phyloP scores from a whole-genome alignment of 345 rosid species.

The Arabis hirsuta region DNA sequence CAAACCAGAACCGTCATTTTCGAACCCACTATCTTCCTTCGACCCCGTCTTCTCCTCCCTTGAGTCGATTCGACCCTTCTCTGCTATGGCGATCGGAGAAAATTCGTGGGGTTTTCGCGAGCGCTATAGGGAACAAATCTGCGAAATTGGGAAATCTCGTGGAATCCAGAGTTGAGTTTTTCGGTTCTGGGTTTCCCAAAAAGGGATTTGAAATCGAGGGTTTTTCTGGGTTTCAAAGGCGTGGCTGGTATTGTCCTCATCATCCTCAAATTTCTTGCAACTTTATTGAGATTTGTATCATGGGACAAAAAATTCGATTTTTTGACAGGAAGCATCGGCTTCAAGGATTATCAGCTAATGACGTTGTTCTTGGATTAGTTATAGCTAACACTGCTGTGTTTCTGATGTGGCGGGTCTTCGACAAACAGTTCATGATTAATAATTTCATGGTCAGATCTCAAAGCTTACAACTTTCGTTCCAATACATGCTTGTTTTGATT shows the following conservation, averaged over 20 bases:
- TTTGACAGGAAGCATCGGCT: constrained; percentile 72
- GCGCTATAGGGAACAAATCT: constrained; percentile 46
- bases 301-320: neutral
- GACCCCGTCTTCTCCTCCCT: constrained; percentile 5
- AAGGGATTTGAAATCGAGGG: constrained; percentile 40
- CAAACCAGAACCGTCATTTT: constrained; percentile 39
- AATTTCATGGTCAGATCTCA: constrained; percentile 78
- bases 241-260: constrained; percentile 46
- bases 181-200: constrained; percentile 42
- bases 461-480: neutral
- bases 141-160: constrained; percentile 36
- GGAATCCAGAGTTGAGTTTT: constrained; percentile 47
- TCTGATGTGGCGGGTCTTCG: constrained; percentile 67
- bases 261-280: neutral
- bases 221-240: constrained; percentile 39
- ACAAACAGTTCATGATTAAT: constrained; percentile 61
- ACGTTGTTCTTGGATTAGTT: constrained; percentile 69
- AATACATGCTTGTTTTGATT: neutral
- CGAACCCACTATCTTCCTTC: constrained; percentile 34
- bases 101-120: constrained; percentile 44
- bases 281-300: neutral
- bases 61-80: constrained; percentile 41
- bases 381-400: constrained; percentile 72
- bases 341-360: constrained; percentile 42
- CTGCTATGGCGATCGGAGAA: constrained; percentile 45